Evolutionary conservation across 352 stramenopile species (phyloP), one percentile per base, ranked within the genome.

Genomic region (Phytophthora kernoviae): DNA sequence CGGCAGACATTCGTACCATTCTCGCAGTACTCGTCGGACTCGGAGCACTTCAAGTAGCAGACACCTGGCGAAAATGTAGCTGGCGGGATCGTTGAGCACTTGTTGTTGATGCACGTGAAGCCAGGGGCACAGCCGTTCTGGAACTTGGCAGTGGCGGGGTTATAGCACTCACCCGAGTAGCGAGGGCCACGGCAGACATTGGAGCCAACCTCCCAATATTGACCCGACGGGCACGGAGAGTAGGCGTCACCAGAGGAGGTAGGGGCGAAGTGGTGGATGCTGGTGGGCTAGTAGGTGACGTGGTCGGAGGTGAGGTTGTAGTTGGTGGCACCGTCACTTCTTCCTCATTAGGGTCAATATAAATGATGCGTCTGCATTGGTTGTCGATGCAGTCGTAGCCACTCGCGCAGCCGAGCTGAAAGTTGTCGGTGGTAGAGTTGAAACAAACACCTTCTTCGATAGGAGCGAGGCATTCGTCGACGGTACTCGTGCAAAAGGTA

Each of bases 91-190:
- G 46, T 61, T 0, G 40, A 54, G 53, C 65, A 69, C 62, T 78
- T 72, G 54, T 69, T 61, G 37, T 65, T 60, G 11, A 47, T 57
- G 49, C 69, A 78, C 21, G 41, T 43, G 26, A 77, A 77, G 40
- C 68, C 68, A 12, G 36, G 9, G 39, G 64, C 68, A 5, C 68
- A 77, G 4, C 67, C 67, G 33, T 65, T 51, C 34, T 70, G 62
- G 32, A 46, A 66, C 56, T 34, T 61, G 18, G 60, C 62, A 20
- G 63, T 67, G 8, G 63, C 39, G 0, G 68, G 68, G 45, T 76
- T 76, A 62, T 67, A 73, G 41, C 68, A 76, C 21, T 75, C 67
- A 3, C 40, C 45, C 8, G 5, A 14, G 4, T 69, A 56, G 2
- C 22, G 24, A 17, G 62, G 68, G 26, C 52, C 20, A 22, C 67